Conservation (phyloP, 371 early-diverging fungal genomes). For the Funneliformis caledonium region DNA sequence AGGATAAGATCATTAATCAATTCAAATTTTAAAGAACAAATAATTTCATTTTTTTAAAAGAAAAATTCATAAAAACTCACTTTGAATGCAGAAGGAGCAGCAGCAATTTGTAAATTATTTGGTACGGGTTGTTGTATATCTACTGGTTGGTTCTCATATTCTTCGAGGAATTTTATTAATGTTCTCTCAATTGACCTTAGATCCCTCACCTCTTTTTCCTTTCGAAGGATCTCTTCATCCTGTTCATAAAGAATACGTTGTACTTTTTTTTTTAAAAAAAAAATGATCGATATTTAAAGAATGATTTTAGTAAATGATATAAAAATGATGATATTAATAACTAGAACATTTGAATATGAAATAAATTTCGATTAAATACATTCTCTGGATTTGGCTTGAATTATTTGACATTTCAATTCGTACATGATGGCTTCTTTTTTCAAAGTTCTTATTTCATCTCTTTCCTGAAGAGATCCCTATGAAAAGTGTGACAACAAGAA, state of each 20-base stretch:
- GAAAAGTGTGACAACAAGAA: too few relatives aligned
- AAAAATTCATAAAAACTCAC: neutral
- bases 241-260: neutral
- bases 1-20: neutral
- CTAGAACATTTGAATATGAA: neutral
- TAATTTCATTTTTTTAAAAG: neutral
- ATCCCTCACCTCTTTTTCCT: neutral
- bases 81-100: constrained; percentile 5
- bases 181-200: neutral
- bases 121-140: neutral
- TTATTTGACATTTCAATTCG: neutral
- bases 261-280: neutral
- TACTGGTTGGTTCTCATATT: neutral
- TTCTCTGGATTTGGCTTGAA: neutral
- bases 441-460: neutral
- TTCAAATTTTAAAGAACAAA: too few relatives aligned
- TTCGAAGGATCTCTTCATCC: constrained; percentile 10
- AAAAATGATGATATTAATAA: too few relatives aligned
- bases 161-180: neutral
- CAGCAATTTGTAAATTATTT: neutral
- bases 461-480: neutral
- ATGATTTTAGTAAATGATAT: neutral
- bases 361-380: neutral
- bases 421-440: neutral
- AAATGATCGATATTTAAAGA: too few relatives aligned